These are phyloP conservation scores for Penicillium turbatum DNA, from an alignment of 495 filamentous ascomycete species.

Conservation along the genomic window DNA sequence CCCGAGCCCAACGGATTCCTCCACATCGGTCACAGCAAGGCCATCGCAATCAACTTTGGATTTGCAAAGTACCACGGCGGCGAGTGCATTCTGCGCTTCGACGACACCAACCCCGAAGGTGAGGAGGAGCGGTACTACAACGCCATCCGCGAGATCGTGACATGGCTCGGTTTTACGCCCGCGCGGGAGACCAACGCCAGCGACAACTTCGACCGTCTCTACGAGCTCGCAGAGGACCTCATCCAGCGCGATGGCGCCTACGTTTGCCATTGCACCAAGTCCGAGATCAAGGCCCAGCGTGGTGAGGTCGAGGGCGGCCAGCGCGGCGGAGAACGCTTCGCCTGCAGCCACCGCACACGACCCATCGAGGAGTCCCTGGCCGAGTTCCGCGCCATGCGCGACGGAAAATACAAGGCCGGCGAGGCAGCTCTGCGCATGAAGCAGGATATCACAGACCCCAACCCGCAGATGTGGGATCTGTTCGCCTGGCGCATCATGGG, in stretches of 20 bases:
- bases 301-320: constrained; percentile 66
- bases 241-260: constrained; percentile 71
- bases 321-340: constrained; percentile 66
- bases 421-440: constrained; percentile 93
- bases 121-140: constrained; percentile 77
- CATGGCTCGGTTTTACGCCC: constrained; percentile 80
- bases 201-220: constrained; percentile 83
- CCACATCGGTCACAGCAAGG: constrained; percentile 91
- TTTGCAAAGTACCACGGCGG: constrained; percentile 86
- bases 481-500: constrained; percentile 75
- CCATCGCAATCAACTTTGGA: constrained; percentile 96
- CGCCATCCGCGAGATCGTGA: constrained; percentile 72
- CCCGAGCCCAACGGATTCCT: constrained; percentile 77
- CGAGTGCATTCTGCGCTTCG: constrained; percentile 63
- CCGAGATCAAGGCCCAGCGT: constrained; percentile 78
- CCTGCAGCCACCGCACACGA: constrained; percentile 73
- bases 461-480: constrained; percentile 67
- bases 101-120: constrained; percentile 81
- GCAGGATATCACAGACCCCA: constrained; percentile 54
- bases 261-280: constrained; percentile 67
- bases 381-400: constrained; percentile 86
- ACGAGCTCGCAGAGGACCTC: constrained; percentile 82
- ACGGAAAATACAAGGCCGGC: constrained; percentile 83
- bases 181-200: constrained; percentile 71
- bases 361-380: constrained; percentile 68